A percentile compares a stretch with the other conserved stretches of the same genome.
These are phyloP conservation scores for Trifolium subterraneum DNA, from an alignment of 306 rosid species.

Conservation along the genomic window DNA sequence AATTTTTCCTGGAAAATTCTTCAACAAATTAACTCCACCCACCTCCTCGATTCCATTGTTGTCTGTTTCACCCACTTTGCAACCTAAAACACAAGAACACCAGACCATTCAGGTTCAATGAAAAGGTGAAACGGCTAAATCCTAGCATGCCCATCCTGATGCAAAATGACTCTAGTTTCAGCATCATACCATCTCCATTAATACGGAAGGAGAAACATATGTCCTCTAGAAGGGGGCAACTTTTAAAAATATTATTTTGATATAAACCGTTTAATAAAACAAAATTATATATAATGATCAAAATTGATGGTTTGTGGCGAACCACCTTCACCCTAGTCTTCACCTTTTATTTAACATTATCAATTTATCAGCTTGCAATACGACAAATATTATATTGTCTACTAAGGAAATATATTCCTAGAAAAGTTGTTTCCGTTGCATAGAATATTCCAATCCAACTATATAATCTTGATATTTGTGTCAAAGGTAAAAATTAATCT, in stretches of 20 bases:
- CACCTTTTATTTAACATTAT: not conserved
- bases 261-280: not conserved
- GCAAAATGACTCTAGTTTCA: not conserved
- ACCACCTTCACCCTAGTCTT: not conserved
- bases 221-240: not conserved
- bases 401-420: constrained; percentile 29
- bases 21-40: not conserved
- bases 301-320: not conserved
- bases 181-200: not conserved
- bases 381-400: constrained; percentile 11
- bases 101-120: not conserved
- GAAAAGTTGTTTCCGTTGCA: constrained; percentile 14
- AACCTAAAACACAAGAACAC: not conserved
- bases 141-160: not conserved
- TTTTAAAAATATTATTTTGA: not conserved
- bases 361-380: not conserved
- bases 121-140: not conserved
- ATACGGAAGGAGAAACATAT: not conserved
- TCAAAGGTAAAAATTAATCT: no score
- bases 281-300: not conserved
- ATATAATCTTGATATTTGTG: no score
- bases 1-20: not conserved
- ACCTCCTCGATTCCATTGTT: not conserved
- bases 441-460: constrained; percentile 5
- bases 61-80: not conserved